Base-by-base conservation (phyloP, 106 monocot genomes). In the Iris macrosiphon region DNA sequence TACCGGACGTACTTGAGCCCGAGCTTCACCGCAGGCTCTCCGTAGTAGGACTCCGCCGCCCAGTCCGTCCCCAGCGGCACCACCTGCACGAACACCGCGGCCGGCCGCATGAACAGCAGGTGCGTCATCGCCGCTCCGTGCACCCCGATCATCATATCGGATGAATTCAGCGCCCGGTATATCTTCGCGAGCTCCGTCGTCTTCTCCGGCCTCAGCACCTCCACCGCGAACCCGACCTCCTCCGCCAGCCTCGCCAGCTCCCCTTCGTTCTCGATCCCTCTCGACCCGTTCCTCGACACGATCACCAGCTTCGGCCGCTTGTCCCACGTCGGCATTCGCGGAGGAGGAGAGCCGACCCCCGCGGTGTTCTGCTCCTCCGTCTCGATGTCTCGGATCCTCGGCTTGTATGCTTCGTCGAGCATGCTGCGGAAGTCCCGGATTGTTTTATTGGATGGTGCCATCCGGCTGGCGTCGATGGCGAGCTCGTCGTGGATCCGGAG, bases 81-180 rank as follows among this genome's bases (percentile, higher is more conserved):
- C 2, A 88, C 53, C 60, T 88, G 87, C 2, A 88, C 61, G 72
- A 88, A 79, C 29, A 69, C 75, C 25, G 77, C 47, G 10, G 64
- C 71, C 4, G 82, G 82, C 29, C 81, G 47, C 82, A 88, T 78
- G 66, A 88, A 88, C 52, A 83, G 32, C 28, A 88, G 60, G 46
- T 88, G 82, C 4, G 88, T 88, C 75, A 88, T 66, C 15, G 79
- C 88, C 11, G 82, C 82, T 1, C 88, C 88, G 52, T 82, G 82
- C 2, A 88, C 82, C 4, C 88, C 88, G 17, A 88, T 57, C 79
- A 79, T 72, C 17, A 59, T 82, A 46, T 83, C 79, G 59, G 78
- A 71, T 3, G 52, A 48, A 51, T 88, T 88, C 32, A 88, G 47
- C 12, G 37, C 64, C 14, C 69, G 31, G 69, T 82, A 88, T 16